Evolutionary conservation across 805 yeast genomes (phyloP).

Genomic region (Ogataea nonfermentans): DNA sequence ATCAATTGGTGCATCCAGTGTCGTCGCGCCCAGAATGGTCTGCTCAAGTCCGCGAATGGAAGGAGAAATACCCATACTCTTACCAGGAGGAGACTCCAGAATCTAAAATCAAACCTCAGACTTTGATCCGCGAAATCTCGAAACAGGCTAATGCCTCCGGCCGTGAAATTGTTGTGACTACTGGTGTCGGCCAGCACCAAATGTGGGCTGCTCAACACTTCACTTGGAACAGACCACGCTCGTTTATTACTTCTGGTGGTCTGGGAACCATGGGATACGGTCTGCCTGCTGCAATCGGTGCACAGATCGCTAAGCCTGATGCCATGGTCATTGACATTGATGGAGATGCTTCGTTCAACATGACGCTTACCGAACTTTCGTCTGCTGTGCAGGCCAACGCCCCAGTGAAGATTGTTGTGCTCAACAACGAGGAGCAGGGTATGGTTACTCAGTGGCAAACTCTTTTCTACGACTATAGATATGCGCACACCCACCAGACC

Average conservation of each 20-base stretch:
- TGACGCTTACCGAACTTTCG: constrained; percentile 91
- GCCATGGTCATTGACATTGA: constrained; percentile 94
- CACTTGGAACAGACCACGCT: constrained; percentile 89
- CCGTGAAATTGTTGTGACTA: constrained; percentile 83
- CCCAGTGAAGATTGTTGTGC: constrained; percentile 83
- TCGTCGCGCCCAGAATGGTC: constrained; percentile 79
- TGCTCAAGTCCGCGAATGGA: constrained; percentile 73
- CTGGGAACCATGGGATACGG: constrained; percentile 99
- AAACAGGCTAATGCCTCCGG: constrained; percentile 60
- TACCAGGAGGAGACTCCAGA: constrained; percentile 81
- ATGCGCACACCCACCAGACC: constrained; percentile 94
- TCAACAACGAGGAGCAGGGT: constrained; percentile 98
- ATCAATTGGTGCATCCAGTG: constrained; percentile 68
- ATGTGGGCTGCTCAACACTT: constrained; percentile 99
- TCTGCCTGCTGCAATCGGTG: constrained; percentile 97
- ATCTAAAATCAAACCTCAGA: constrained; percentile 86
- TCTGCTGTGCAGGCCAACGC: constrained; percentile 93
- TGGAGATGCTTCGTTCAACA: constrained; percentile 98
- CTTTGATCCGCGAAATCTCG: constrained; percentile 76
- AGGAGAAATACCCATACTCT: constrained; percentile 77
- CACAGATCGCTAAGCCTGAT: constrained; percentile 94
- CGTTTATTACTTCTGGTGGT: constrained; percentile 98
- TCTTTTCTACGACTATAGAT: constrained; percentile 92
- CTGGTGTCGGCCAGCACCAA: constrained; percentile 99
- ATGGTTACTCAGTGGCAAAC: constrained; percentile 99